These are phyloP conservation scores for Persicaria tinctoria DNA, from an alignment of 148 eudicot genomes.

Conservation along the genomic window DNA sequence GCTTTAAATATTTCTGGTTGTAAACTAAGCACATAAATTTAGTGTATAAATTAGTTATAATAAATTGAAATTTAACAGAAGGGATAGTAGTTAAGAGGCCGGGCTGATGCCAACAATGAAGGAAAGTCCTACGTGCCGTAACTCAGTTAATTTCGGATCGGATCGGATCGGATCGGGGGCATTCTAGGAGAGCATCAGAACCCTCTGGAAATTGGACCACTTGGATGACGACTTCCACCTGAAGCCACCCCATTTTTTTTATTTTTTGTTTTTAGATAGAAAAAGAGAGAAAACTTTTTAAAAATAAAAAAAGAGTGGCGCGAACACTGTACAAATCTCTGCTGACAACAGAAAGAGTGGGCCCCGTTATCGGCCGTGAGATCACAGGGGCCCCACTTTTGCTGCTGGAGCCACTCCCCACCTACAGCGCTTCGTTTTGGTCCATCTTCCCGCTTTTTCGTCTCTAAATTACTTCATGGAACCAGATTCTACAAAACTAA, in stretches of 20 bases:
- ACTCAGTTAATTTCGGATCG: no score
- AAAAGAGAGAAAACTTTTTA: not conserved
- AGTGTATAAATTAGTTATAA: no score
- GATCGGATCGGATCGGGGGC: not conserved
- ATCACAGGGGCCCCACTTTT: not conserved
- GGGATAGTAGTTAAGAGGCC: no score
- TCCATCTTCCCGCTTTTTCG: not conserved
- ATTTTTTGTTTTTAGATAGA: not conserved
- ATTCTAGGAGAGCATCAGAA: constrained; percentile 7
- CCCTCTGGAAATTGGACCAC: constrained; percentile 10
- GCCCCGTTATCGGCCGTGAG: constrained; percentile 9
- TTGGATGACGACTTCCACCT: constrained; percentile 2
- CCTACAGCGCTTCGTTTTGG: not conserved
- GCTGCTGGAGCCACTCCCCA: not conserved
- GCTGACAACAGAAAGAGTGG: not conserved
- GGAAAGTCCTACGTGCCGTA: no score
- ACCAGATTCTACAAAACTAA: no score
- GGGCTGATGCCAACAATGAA: no score
- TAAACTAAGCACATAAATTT: no score
- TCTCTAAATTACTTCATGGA: not conserved
- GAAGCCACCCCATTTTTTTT: not conserved
- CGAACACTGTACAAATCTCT: not conserved
- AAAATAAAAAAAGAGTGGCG: not conserved
- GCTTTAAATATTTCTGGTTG: no score
- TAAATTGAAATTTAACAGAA: no score